Percentiles rank a stretch among this genome's conserved stretches.
phyloP scores from a whole-genome alignment of 73 alveolate species.

The Blepharisma stoltei region DNA sequence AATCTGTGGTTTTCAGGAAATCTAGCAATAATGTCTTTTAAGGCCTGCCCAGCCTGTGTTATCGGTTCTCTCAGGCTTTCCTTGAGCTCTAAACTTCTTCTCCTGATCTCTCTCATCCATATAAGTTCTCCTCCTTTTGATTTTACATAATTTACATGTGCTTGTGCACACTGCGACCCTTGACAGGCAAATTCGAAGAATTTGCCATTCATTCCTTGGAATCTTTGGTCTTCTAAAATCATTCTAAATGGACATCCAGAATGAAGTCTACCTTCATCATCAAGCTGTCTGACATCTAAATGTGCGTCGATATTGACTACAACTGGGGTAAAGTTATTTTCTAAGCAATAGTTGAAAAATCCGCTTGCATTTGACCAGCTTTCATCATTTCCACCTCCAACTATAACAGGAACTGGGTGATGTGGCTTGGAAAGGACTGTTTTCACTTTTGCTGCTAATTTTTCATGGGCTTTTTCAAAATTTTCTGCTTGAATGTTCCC shows the following conservation, averaged over 20 bases:
- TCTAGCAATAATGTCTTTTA: constrained; percentile 22
- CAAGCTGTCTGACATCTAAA: constrained; percentile 52
- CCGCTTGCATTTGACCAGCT: constrained; percentile 5
- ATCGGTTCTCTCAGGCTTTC: background rate
- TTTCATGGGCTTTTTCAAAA: constrained; percentile 37
- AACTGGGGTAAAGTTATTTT: background rate
- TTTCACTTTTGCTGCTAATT: constrained; percentile 34
- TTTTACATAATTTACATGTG: constrained; percentile 41
- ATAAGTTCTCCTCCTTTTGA: constrained; percentile 35
- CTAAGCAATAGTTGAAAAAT: background rate
- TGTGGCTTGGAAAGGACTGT: background rate
- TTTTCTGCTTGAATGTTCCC: constrained; percentile 42
- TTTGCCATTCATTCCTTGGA: constrained; percentile 1
- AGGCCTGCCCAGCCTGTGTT: constrained; percentile 34
- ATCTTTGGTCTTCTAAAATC: constrained; percentile 41
- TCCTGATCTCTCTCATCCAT: constrained; percentile 33
- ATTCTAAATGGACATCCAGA: constrained; percentile 51
- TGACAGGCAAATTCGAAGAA: constrained; percentile 43
- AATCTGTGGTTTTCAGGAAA: constrained; percentile 9
- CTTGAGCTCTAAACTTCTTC: background rate
- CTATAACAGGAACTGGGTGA: constrained; percentile 40
- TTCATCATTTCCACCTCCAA: constrained; percentile 57
- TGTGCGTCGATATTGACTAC: constrained; percentile 55
- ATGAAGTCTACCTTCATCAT: constrained; percentile 34
- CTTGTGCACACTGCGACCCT: constrained; percentile 47